Base-by-base conservation (phyloP, 2,329 filamentous ascomycete genomes). In the Ceratocystis harringtonii region DNA sequence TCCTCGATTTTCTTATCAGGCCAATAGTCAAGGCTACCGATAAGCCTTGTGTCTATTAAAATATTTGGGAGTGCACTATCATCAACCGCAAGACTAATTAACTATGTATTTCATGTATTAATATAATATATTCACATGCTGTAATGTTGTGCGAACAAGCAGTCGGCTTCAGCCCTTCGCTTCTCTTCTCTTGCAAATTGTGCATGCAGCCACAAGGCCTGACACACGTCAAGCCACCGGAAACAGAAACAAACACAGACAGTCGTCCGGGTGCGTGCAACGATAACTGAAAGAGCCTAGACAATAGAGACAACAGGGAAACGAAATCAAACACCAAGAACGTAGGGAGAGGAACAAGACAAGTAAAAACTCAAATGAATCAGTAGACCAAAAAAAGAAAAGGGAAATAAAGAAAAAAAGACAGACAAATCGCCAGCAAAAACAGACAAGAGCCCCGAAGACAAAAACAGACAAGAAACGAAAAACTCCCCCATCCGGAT, bases 111-210 rank as follows among this genome's bases (percentile, higher is more conserved):
- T 52, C 22, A 52, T 52, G 48, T 52, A 52, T 52, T 52, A 12
- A 52, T 52, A 8, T 19, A 52, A 52, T 52, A 52, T 52, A 52
- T 52, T 52, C 48, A 52, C n/a, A 52, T 52, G 48, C 48, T 52
- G 48, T 48, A 22, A n/a, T 48, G 45, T 48, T n/a, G 17, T 48
- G 45, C 45, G 45, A 48, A 48, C 45, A 48, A 19, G 45, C 45
- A 48, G 45, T 22, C 19, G 45, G 7, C 45, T 48, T 15, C 17
- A n/a, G 19, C 19, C 45, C 45, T 48, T 48, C 19, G 45, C 45
- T 48, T 48, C 45, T 48, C 45, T 48, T 48, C 45, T 48, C 45
- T 22, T 48, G 45, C n/a, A 48, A 48, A 4, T 15, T 15, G 36
- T 41, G 36, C 45, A 48, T 48, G 17, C n/a, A 48, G 17, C 17